Evolutionary conservation across 305 asterid species (phyloP).

Genomic region (Petunia hybrid): DNA sequence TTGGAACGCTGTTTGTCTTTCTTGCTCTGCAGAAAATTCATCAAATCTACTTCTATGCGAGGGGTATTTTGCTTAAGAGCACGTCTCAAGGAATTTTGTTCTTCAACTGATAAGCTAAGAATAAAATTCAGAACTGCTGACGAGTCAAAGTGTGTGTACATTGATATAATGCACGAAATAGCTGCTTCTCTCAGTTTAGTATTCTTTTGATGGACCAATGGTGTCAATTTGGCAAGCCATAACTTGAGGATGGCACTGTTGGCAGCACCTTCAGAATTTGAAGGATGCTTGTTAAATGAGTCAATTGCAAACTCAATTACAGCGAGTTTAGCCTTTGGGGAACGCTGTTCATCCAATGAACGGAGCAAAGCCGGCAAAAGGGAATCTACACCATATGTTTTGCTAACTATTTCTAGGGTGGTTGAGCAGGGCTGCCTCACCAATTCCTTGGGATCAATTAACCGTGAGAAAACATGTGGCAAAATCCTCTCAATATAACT

Average conservation of each 20-base stretch:
- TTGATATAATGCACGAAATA: conserved; percentile 85
- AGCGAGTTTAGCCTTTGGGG: conserved; percentile 98
- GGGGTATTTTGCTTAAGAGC: conserved; percentile 97
- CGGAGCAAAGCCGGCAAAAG: conserved; percentile 96
- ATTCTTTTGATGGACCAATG: conserved; percentile 89
- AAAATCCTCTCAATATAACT: conserved; percentile 96
- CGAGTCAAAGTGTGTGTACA: conserved; percentile 86
- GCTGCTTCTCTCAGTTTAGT: conserved; percentile 93
- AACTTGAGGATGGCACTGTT: conserved; percentile 90
- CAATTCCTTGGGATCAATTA: conserved; percentile 96
- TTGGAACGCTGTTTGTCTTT: conserved; percentile 86
- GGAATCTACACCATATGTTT: conserved; percentile 88
- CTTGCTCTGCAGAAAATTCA: conserved; percentile 95
- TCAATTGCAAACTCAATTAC: conserved; percentile 95
- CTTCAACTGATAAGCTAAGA: conserved; percentile 93
- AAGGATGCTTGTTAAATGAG: conserved; percentile 87
- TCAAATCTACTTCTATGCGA: conserved; percentile 96
- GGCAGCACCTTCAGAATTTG: conserved; percentile 83
- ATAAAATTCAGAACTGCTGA: conserved; percentile 80
- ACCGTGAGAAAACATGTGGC: conserved; percentile 97
- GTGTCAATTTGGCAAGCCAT: conserved; percentile 92
- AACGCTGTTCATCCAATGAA: conserved; percentile 96
- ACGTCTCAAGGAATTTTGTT: conserved; percentile 92
- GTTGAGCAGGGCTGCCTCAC: conserved; percentile 97
- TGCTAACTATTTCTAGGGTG: conserved; percentile 85